Evolutionary conservation across 768 basidiomycete species (phyloP).

Genomic region (Agaricus subrufescens): DNA sequence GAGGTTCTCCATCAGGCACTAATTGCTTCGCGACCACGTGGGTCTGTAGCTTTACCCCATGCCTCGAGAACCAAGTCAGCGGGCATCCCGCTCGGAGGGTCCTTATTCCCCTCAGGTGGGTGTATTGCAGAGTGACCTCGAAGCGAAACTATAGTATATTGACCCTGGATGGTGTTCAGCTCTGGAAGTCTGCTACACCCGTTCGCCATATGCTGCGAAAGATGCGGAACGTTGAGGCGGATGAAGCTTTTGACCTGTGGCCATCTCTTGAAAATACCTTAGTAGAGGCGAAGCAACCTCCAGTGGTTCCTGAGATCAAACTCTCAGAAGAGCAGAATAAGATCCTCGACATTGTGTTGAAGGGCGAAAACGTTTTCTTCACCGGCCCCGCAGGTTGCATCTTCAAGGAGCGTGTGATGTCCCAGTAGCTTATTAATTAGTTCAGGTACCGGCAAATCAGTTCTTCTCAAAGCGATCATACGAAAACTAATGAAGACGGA

Average conservation of each 20-base stretch:
- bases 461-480: constrained; percentile 63
- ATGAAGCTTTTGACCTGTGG: background rate
- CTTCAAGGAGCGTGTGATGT: background rate
- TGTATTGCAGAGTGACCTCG: no score
- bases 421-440: background rate
- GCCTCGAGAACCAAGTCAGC: background rate
- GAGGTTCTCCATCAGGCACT: no score
- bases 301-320: constrained; percentile 7
- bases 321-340: constrained; percentile 36
- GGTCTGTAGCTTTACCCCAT: background rate
- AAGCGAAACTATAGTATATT: background rate
- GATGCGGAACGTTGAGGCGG: background rate
- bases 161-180: background rate
- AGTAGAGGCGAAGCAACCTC: background rate
- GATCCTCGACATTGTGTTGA: constrained; percentile 42
- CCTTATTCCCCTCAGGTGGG: no score
- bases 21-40: no score
- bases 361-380: constrained; percentile 63
- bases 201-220: background rate
- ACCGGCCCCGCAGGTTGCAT: constrained; percentile 65
- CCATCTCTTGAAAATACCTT: background rate
- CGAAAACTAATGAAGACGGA: constrained; percentile 24
- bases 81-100: background rate
- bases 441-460: constrained; percentile 67
- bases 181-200: background rate